Base-by-base conservation (phyloP, 1,284 basidiomycete species). In the Athelia psychrophila region DNA sequence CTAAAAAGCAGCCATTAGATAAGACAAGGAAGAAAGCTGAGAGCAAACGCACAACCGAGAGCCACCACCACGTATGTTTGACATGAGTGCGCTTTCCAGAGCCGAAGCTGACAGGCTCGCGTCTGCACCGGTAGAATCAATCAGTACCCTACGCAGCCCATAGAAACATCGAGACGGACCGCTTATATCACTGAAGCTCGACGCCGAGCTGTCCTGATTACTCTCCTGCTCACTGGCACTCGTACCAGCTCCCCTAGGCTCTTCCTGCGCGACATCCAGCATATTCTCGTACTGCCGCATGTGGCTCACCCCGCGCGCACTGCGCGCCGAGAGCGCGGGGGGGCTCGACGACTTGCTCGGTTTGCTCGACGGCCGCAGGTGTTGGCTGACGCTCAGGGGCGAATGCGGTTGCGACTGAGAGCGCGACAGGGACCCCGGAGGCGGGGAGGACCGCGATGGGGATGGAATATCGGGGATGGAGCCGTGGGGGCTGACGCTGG, bases 101-200 rank as follows among this genome's bases (percentile, higher is more conserved):
- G 84, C 86, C 47, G 87, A 89, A 3, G 80, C 77, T 20, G 87
- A 88, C 47, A 92, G 64, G 64, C 84, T 87, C 12, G 81, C 80
- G 60, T 88, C 84, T 88, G 54, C 20, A 32, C 6, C n/a, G 6
- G 38, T 42, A 42, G 20, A n/a, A n/a, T n/a, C n/a, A n/a, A n/a
- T 42, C 42, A 27, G 16, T 54, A 36, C 25, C 40, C 50, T 23
- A 44, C 36, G 55, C 16, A 12, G 22, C 25, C 12, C 51, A 42
- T 20, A 36, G 9, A 24, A 45, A 22, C 32, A 46, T 19, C 20
- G 32, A 24, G 23, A 67, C 79, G 61, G 60, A 89, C 89, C 89
- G 60, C 90, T 92, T 40, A 91, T 61, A 63, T 92, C 89, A 61
- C 88, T 91, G 60, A 91, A 90, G 65, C 90, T 92, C 3, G 88